Conservation (phyloP, 352 stramenopile genomes). For the Phytophthora sp. region DNA sequence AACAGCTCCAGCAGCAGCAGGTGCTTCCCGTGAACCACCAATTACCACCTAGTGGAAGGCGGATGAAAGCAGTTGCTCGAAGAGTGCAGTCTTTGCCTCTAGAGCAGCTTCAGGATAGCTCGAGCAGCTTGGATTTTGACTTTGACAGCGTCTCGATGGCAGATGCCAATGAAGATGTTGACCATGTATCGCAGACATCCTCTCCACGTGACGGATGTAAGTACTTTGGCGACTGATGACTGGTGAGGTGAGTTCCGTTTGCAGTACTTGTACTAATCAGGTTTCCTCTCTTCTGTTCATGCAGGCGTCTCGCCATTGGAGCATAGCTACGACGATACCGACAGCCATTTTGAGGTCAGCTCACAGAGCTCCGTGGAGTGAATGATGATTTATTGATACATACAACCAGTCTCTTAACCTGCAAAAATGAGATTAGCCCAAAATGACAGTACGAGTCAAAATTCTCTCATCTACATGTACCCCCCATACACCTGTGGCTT, state of each 20-base stretch:
- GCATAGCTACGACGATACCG: constrained; percentile 76
- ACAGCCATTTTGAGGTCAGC: constrained; percentile 86
- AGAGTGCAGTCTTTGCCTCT: constrained; percentile 66
- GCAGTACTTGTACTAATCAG: constrained; percentile 9
- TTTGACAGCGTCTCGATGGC: constrained; percentile 85
- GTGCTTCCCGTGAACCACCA: constrained; percentile 40
- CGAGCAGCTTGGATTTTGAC: constrained; percentile 74
- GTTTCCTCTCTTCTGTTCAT: constrained; percentile 5
- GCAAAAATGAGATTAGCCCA: constrained; percentile 21
- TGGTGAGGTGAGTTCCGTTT: not conserved
- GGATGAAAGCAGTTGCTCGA: constrained; percentile 41
- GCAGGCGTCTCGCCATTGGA: constrained; percentile 80
- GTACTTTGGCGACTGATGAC: constrained; percentile 24
- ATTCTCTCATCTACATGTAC: too few species aligned
- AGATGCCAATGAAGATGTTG: constrained; percentile 59
- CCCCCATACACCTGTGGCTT: constrained; percentile 14
- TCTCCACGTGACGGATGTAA: constrained; percentile 78
- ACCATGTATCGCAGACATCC: constrained; percentile 74
- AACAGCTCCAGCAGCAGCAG: constrained; percentile 42
- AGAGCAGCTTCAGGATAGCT: constrained; percentile 59
- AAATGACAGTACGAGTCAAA: constrained; percentile 18
- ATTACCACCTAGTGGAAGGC: constrained; percentile 33
- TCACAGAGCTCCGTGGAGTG: constrained; percentile 74
- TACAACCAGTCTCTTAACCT: constrained; percentile 23
- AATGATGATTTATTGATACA: constrained; percentile 51